Evolutionary conservation across 2,329 filamentous ascomycete genomes (phyloP), one percentile per base, ranked within the genome.

Genomic region (Aspergillus pseudoterreus): DNA sequence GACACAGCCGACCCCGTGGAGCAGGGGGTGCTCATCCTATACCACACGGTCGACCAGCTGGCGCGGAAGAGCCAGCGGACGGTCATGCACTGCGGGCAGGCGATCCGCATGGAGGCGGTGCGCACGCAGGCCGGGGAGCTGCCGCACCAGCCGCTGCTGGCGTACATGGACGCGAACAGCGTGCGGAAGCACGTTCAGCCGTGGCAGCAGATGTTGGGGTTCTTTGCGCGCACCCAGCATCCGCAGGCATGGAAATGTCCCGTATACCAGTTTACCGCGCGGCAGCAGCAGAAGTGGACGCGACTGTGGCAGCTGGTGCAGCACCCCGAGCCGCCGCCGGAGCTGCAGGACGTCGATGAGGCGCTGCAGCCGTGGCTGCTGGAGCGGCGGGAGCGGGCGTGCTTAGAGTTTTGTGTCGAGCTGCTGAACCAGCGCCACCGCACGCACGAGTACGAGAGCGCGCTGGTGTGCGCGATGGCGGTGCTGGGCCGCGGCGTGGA

Each of bases 401-500:
- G 19, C 8, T 6, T 47, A 2, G 30, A 38, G 17, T 43, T 36
- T 12, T 49, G 17, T 12, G 30, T 49, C 6, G 15, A 49, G 39
- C 19, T 49, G 19, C 14, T 49, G 17, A 49, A 49, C 19, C 30
- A 49, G 47, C 17, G 10, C 10, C 12, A 49, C 6, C 19, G 30
- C 19, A 36, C 22, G 9, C 39, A 49, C 17, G 30, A 45, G 49
- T 19, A 55, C 32, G 12, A 47, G 38, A 51, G 44, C 9, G 19
- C 21, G 19, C 15, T 51, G 12, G 22, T 51, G 14, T 51, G 19
- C 6, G 19, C 43, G 2, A 51, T 51, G 17, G 44, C 21, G 0
- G 38, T 51, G 27, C 22, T 47, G 14, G 38, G 17, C 6, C 30
- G 21, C n/a, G n/a, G 49, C 3, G 11, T 27, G 27, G 21, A 12